Conservation (phyloP, 2,329 filamentous ascomycete genomes). For the Trichoderma polysporum region DNA sequence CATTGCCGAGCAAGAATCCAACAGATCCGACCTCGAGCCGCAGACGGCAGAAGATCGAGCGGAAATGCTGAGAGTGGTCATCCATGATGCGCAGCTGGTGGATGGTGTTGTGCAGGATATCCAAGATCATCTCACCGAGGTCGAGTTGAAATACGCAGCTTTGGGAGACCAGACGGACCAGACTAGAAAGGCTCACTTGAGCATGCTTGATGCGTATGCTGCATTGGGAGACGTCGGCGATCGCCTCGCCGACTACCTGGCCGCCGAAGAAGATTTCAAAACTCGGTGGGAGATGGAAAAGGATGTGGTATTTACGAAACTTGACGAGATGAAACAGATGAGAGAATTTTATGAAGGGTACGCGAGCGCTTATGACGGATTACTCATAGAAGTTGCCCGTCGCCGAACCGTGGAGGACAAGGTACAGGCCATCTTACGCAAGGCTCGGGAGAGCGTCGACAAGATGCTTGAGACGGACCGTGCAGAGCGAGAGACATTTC, state of each 20-base stretch:
- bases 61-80: slow-evolving; percentile 81
- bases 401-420: slow-evolving; percentile 71
- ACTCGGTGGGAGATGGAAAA: slow-evolving; percentile 73
- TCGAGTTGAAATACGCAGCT: slow-evolving; percentile 68
- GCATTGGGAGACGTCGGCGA: slow-evolving; percentile 67
- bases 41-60: slow-evolving; percentile 72
- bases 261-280: slow-evolving; percentile 63
- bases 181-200: slow-evolving; percentile 48
- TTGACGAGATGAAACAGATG: slow-evolving; percentile 75
- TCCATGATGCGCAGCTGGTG: slow-evolving; percentile 66
- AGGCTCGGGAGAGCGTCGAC: slow-evolving; percentile 74
- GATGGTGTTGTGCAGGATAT: slow-evolving; percentile 70
- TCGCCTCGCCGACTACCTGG: slow-evolving; percentile 64
- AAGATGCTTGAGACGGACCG: slow-evolving; percentile 72
- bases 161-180: slow-evolving; percentile 63
- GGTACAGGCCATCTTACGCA: slow-evolving; percentile 71
- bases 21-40: slow-evolving; percentile 59
- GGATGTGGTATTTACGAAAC: slow-evolving; percentile 63
- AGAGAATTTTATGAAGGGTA: slow-evolving; percentile 86
- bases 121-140: slow-evolving; percentile 69
- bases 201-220: slow-evolving; percentile 62
- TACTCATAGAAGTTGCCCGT: slow-evolving; percentile 81
- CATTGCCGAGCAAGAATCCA: slow-evolving; percentile 57
- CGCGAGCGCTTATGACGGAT: slow-evolving; percentile 75
- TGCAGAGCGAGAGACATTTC: slow-evolving; percentile 72